Evolutionary conservation across 2,329 filamentous ascomycete species (phyloP), one percentile per base, ranked within the genome.

Genomic region (Diaporthe caulivora): DNA sequence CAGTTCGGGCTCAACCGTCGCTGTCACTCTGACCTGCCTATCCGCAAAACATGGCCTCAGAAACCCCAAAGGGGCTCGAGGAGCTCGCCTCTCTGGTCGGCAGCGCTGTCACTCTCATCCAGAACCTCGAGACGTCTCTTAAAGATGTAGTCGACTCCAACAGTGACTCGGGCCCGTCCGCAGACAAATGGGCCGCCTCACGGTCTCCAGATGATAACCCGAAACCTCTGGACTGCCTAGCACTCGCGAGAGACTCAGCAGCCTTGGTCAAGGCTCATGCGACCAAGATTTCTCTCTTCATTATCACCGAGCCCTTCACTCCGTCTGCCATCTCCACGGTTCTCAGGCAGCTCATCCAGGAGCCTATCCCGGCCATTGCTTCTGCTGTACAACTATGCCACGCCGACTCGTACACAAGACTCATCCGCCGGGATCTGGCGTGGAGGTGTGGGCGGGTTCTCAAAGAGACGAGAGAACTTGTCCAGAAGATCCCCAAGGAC

Each of bases 281-380:
- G 1, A 98, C 95, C 8, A 98, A 97, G 76, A 87, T 98, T 34
- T 96, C 94, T 0, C 91, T 98, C 0, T 89, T 98, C 17, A 90
- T 97, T 1, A 93, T 97, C 79, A 98, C 94, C 79, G 89, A 94
- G 24, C 95, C 96, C 0, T 97, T 97, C 77, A 97, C 95, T 0
- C 92, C 94, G 0, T 91, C 92, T 0, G 95, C 94, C 7, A 87
- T 97, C 44, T 84, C 83, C 13, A 91, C 88, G 31, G 91, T 97
- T 18, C 84, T 98, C 6, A 87, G 90, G 44, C 91, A 95, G 73
- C 87, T 97, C n/a, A 88, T 92, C 29, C 87, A 90, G 17, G 91
- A 91, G 0, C 91, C 94, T n/a, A 86, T 97, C 0, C 93, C 94
- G 0, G 93, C 91, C 3, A 86, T 97, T 31, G 91, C 94, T 58